A percentile compares a stretch with the other conserved stretches of the same genome.
Conservation (phyloP, 2,329 filamentous ascomycete genomes). For the Aspergillus intermedius region DNA sequence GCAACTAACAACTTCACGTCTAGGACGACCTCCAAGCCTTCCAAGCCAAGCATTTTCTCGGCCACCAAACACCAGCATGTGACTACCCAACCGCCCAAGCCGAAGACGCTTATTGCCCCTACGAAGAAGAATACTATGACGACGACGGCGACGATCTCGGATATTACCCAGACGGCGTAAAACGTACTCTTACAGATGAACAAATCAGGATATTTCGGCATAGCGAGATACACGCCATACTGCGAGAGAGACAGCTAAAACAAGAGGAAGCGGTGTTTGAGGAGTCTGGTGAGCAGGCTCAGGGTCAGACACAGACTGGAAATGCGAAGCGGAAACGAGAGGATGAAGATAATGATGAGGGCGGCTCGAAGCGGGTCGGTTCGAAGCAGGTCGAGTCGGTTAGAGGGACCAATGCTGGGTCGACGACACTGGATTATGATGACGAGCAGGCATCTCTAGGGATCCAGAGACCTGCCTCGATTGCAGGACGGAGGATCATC, state of each 20-base stretch:
- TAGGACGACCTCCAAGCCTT: slow-evolving; percentile 58
- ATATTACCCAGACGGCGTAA: slow-evolving; percentile 78
- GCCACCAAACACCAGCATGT: background rate
- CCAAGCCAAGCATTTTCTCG: slow-evolving; percentile 53
- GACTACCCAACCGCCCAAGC: slow-evolving; percentile 3
- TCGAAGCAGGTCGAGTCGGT: background rate
- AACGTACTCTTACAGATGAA: slow-evolving; percentile 83
- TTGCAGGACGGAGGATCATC: slow-evolving; percentile 26
- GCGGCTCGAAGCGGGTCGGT: background rate
- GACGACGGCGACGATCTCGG: slow-evolving; percentile 58
- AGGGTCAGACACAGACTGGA: background rate
- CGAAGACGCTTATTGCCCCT: slow-evolving; percentile 1
- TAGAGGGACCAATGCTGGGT: slow-evolving; percentile 10
- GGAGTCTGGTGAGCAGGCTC: slow-evolving; percentile 6
- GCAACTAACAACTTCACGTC: background rate
- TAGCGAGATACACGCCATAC: slow-evolving; percentile 70
- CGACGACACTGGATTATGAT: slow-evolving; percentile 44
- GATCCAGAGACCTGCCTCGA: background rate
- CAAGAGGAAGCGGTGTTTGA: slow-evolving; percentile 22
- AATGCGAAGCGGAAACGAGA: background rate
- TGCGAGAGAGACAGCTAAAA: slow-evolving; percentile 44
- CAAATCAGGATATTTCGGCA: slow-evolving; percentile 87
- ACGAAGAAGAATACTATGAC: slow-evolving; percentile 13
- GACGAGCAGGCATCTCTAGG: slow-evolving; percentile 8
- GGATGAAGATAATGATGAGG: background rate